Base-by-base conservation (phyloP, 345 rosid genomes). In the Hevea brasiliensis region DNA sequence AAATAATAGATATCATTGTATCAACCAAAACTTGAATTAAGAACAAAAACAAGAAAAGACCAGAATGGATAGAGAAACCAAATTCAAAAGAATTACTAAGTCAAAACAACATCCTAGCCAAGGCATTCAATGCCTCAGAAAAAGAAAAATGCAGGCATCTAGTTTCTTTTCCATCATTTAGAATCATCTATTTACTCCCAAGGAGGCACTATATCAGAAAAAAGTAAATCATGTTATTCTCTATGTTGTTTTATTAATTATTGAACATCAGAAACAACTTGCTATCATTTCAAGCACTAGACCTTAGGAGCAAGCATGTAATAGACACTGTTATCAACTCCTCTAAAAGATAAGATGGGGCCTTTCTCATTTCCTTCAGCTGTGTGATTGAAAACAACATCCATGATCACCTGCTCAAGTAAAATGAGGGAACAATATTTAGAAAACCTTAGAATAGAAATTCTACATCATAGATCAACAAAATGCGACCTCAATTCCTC, bases 231-330 rank as follows among this genome's bases (percentile, higher is more conserved):
- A 27, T 47, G 10, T 17, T 41, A 7, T 72, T 65, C 20, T 64
- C 8, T 32, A 8, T 54, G 24, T 37, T 51, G 37, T 35, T 50
- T 50, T 4, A n/a, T 45, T n/a, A 32, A 23, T 63, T 41, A n/a
- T 42, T 23, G n/a, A 21, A 45, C 57, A 48, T 8, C 20, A 61
- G 20, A 32, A 56, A 63, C 10, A 51, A 60, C 45, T 24, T 58
- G 23, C 61, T 9, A 42, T 65, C 48, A 23, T 42, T 68, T 75
- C 74, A 61, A 72, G 73, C 68, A 66, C 75, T 70, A 71, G 87
- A 92, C 98, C 98, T 92, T 92, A 61, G 97, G 96, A 68, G 98
- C 98, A 72, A 94, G 86, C 93, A 94, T 92, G 87, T 94, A 94
- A 82, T 94, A 94, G 74, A 89, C 89, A 76, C 96, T 87, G 80